Evolutionary conservation across 2,329 filamentous ascomycete genomes (phyloP).

Genomic region (Penicillium capsulatum): DNA sequence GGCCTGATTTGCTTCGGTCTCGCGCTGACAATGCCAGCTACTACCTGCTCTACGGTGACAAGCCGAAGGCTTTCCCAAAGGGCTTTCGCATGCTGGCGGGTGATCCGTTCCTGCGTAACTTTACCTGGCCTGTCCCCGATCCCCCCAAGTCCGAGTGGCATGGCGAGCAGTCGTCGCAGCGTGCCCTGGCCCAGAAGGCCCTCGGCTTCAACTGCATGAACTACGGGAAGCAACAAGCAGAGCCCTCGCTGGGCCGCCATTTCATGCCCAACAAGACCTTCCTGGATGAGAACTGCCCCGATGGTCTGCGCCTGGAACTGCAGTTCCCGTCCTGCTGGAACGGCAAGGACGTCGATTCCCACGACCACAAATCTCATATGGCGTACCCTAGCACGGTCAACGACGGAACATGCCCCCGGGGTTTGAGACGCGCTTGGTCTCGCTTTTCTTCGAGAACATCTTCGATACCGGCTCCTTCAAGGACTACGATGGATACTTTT

Average conservation of each 20-base stretch:
- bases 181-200: conserved; percentile 70
- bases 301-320: conserved; percentile 77
- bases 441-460: conserved; percentile 82
- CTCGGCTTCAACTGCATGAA: conserved; percentile 94
- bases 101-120: conserved; percentile 63
- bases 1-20: conserved; percentile 1
- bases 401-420: conserved; percentile 68
- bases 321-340: conserved; percentile 93
- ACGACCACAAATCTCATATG: conserved; percentile 61
- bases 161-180: conserved; percentile 62
- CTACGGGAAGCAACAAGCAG: conserved; percentile 57
- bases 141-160: conserved; percentile 68
- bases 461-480: conserved; percentile 67
- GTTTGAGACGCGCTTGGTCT: conserved; percentile 64
- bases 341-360: conserved; percentile 56
- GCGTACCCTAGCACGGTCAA: conserved; percentile 75
- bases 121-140: conserved; percentile 63
- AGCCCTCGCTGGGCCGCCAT: conserved; percentile 76
- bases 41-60: conserved; percentile 69
- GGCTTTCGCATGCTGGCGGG: conserved; percentile 82
- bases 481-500: conserved; percentile 62
- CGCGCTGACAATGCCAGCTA: conserved; percentile 53
- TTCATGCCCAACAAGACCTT: conserved; percentile 73
- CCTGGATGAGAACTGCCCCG: conserved; percentile 73
- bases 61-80: conserved; percentile 67